Evolutionary conservation across 2,329 filamentous ascomycete genomes (phyloP).

Genomic region (Exophiala sp.): DNA sequence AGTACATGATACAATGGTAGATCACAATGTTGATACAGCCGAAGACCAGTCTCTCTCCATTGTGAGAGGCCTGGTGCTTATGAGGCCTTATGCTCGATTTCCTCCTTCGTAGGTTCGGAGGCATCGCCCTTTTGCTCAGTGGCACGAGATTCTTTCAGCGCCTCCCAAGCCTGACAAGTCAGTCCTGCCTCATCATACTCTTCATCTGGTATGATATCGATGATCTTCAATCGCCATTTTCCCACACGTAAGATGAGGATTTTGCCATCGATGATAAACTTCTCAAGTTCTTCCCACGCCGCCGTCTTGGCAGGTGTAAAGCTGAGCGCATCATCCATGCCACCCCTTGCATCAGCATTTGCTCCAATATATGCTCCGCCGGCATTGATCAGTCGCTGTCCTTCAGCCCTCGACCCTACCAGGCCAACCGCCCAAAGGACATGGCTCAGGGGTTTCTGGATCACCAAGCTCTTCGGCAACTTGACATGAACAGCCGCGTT

Average conservation of each 20-base stretch:
- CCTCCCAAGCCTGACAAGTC: conserved; percentile 48
- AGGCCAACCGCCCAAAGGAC: conserved; percentile 49
- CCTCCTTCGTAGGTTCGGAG: background rate
- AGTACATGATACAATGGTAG: background rate
- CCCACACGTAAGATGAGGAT: conserved; percentile 52
- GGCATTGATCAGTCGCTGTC: conserved; percentile 45
- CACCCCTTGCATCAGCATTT: conserved; percentile 36
- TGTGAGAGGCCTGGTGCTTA: background rate
- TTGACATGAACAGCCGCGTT: conserved; percentile 37
- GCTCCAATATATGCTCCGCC: conserved; percentile 49
- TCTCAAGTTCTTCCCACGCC: conserved; percentile 41
- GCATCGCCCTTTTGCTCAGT: background rate
- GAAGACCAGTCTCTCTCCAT: background rate
- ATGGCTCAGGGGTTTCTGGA: conserved; percentile 44
- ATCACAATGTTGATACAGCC: background rate
- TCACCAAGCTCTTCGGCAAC: conserved; percentile 47
- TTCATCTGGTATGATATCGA: conserved; percentile 51
- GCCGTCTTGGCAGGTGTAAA: conserved; percentile 42
- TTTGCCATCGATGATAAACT: conserved; percentile 47
- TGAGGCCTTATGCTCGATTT: background rate
- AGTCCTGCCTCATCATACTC: conserved; percentile 46
- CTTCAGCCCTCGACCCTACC: conserved; percentile 48
- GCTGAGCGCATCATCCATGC: conserved; percentile 41
- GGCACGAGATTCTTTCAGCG: conserved; percentile 19
- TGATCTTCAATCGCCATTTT: conserved; percentile 56